Base-by-base conservation (phyloP, 2,329 filamentous ascomycete species). In the Shiraia bambusicola region DNA sequence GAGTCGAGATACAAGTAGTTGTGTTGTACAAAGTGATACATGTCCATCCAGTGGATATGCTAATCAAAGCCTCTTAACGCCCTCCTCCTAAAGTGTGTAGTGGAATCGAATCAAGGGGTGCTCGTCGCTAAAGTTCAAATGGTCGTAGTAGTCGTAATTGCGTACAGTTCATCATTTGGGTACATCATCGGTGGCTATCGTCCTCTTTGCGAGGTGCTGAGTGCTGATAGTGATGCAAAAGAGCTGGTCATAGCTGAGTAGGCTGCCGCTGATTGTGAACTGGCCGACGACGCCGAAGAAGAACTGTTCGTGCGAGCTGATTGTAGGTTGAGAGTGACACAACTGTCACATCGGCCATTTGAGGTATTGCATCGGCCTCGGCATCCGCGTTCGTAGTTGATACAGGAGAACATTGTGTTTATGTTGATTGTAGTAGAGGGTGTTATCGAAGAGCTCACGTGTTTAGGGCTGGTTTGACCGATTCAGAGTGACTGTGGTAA, bases 341-440 rank as follows among this genome's bases (percentile, higher is more conserved):
- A 71, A 42, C 54, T 64, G 12, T 63, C 57, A 49, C 69, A 71
- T 25, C 67, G 67, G 38, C 61, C 67, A 40, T 58, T 57, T 37
- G 58, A 52, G 31, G 48, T 37, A 48, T 70, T 71, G 65, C 65
- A 69, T 42, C 69, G 68, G 39, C 69, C 69, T 32, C 69, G 65
- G 66, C 69, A 71, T 53, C 69, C 69, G 22, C 69, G 67, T 49
- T 71, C 68, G 65, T 71, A 71, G 63, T 71, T 71, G 61, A 65
- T 62, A 53, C 69, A 71, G 30, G 69, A 71, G 66, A 70, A 70
- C 68, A 71, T 71, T 8, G 4, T 22, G 19, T 8, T 8, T 4
- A 22, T 22, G 8, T 22, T 4, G 19, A 8, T 22, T 22, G 22
- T 40, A 34, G 17, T 34, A 12, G n/a, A 16, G 28, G 15, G 30